Conservation (phyloP, 164 flowering plant species). For the Vitis amurensis region DNA sequence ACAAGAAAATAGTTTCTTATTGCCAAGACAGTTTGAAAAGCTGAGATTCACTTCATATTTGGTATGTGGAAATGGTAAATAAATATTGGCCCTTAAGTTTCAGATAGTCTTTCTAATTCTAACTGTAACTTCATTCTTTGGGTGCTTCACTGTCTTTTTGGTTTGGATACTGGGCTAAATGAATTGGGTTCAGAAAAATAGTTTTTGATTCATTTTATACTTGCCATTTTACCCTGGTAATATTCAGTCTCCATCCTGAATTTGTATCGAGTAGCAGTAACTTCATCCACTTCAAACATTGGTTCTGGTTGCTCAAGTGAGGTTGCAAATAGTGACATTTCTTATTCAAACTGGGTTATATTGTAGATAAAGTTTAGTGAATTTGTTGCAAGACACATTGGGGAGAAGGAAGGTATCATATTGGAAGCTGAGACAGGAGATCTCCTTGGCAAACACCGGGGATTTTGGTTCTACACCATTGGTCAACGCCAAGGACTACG, state of each 20-base stretch:
- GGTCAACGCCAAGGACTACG: constrained; percentile 98
- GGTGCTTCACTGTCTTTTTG: no score
- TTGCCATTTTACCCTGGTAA: no score
- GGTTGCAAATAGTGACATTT: no score
- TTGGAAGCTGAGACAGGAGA: constrained; percentile 96
- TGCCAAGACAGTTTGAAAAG: not conserved
- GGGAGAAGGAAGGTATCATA: constrained; percentile 88
- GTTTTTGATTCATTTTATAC: no score
- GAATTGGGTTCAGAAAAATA: no score
- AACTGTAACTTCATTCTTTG: no score
- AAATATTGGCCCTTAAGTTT: not conserved
- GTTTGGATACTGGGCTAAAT: no score
- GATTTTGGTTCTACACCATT: constrained; percentile 95
- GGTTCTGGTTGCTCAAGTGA: no score
- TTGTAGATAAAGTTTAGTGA: constrained; percentile 90
- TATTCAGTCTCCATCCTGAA: no score
- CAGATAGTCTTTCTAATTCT: not conserved
- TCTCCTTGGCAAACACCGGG: constrained; percentile 84
- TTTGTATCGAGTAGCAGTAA: no score
- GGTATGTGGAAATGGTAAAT: not conserved
- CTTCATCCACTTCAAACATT: no score
- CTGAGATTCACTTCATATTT: not conserved
- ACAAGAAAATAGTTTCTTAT: not conserved
- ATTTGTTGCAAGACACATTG: constrained; percentile 89
- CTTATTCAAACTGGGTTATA: not conserved